Evolutionary conservation across 805 yeast genomes (phyloP), one percentile per base, ranked within the genome.

Genomic region (Jamesozyma hellenica): DNA sequence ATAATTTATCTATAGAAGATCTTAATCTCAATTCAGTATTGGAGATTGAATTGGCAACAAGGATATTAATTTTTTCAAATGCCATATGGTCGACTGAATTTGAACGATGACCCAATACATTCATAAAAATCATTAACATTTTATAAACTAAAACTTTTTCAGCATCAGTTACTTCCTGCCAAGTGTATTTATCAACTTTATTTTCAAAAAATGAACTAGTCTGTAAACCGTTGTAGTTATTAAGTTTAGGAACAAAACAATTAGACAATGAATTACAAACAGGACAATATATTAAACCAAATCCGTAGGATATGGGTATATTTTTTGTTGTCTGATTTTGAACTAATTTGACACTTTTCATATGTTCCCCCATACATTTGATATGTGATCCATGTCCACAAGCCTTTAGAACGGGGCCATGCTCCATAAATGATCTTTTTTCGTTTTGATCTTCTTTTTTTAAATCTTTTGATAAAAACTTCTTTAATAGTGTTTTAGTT

Each of bases 341-440:
- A 13, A 79, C 70, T 6, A 68, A 60, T 38, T 74, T 65, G 32
- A 71, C 67, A n/a, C 79, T 71, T 26, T 67, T 65, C 52, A 81
- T 58, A 52, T 77, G 83, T 42, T 77, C 76, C 39, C 74, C 60
- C 51, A 79, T 81, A 55, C 98, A 90, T 14, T 74, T 68, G 44
- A 73, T 76, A 58, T 90, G 98, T 79, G 90, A 81, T 2, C 95
- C 94, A 61, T 90, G 98, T 1, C 96, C 94, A 65, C 98, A 90
- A 38, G 94, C 80, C 35, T 55, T 49, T 16, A 56, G 29, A 3
- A 56, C 51, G 13, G 52, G 50, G 7, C 38, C 38, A 25, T 45
- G 35, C 16, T 32, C n/a, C 7, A 36, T 26, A 11, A 31, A 28
- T 9, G 32, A 14, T 30, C 28, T 31, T 16, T n/a, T 29, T 25